These are phyloP conservation scores for Lignosus rhinocerotis DNA, from an alignment of 1,284 basidiomycete species.

Conservation along the genomic window DNA sequence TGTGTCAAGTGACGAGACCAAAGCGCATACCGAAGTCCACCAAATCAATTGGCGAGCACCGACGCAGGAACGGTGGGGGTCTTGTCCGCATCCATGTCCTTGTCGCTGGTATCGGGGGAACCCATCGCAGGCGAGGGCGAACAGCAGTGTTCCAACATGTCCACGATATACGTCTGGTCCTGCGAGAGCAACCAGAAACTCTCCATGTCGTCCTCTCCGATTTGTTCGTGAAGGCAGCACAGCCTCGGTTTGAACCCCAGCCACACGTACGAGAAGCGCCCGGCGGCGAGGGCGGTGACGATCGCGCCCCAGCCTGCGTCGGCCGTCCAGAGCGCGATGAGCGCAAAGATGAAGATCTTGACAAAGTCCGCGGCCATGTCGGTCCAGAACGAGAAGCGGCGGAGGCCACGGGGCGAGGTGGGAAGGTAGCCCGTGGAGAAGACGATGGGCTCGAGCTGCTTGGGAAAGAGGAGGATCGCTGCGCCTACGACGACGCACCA, in stretches of 20 bases:
- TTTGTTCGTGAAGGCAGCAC: slow-evolving; percentile 28
- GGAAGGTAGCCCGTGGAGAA: slow-evolving; percentile 40
- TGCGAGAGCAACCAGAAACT: slow-evolving; percentile 39
- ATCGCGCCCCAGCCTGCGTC: slow-evolving; percentile 25
- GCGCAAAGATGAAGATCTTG: slow-evolving; percentile 40
- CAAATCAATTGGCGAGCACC: too few relatives aligned
- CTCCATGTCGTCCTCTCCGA: slow-evolving; percentile 45
- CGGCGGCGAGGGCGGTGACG: slow-evolving; percentile 29
- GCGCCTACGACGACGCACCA: slow-evolving; percentile 51
- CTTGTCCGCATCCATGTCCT: background rate
- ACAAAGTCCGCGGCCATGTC: slow-evolving; percentile 43
- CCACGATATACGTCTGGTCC: slow-evolving; percentile 5
- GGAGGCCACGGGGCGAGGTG: slow-evolving; percentile 35
- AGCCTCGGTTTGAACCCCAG: slow-evolving; percentile 34
- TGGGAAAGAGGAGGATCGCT: slow-evolving; percentile 42
- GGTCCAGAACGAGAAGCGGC: slow-evolving; percentile 47
- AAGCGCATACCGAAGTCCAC: too few relatives aligned
- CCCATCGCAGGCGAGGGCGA: background rate
- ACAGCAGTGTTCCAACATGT: background rate
- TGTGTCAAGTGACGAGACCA: too few relatives aligned
- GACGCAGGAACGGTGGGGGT: background rate
- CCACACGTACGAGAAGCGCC: slow-evolving; percentile 42
- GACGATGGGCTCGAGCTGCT: slow-evolving; percentile 38
- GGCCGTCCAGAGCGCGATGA: slow-evolving; percentile 32
- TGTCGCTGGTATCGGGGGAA: background rate